Conservation (phyloP, 2,329 filamentous ascomycete genomes). For the Fusarium odoratissimum region DNA sequence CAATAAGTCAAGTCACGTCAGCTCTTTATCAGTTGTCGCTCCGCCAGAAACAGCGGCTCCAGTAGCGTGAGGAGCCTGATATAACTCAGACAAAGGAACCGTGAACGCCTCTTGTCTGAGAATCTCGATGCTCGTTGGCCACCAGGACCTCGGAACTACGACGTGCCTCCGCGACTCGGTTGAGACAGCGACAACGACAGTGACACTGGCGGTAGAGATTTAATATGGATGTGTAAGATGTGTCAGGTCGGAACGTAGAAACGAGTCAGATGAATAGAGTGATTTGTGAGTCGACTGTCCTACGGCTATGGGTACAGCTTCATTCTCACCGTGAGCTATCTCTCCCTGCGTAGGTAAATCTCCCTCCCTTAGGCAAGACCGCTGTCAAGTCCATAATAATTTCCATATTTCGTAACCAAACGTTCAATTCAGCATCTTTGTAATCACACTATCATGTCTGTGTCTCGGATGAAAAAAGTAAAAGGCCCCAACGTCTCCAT, state of each 20-base stretch:
- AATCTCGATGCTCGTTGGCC: slow-evolving; percentile 28
- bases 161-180: slow-evolving; percentile 35
- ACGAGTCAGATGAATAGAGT: slow-evolving; percentile 24
- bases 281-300: slow-evolving; percentile 24
- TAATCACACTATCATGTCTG: slow-evolving; percentile 12
- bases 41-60: slow-evolving; percentile 20
- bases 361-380: slow-evolving; percentile 28
- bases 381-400: slow-evolving; percentile 4
- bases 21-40: slow-evolving; percentile 15
- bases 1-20: slow-evolving; percentile 22
- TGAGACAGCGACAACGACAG: slow-evolving; percentile 39
- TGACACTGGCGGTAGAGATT: slow-evolving; percentile 15
- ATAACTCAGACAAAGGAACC: slow-evolving; percentile 19
- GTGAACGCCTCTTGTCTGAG: slow-evolving; percentile 33
- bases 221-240: slow-evolving; percentile 17
- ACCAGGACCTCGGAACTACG: slow-evolving; percentile 24
- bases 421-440: slow-evolving; percentile 10
- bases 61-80: slow-evolving; percentile 6
- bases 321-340: slow-evolving; percentile 4
- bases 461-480: slow-evolving; percentile 21
- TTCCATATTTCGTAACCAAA: slow-evolving; percentile 15
- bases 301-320: slow-evolving; percentile 10
- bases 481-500: slow-evolving; percentile 23
- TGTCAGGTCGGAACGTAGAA: slow-evolving; percentile 16
- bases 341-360: slow-evolving; percentile 30